Percentiles rank a stretch among this genome's conserved stretches.
These are phyloP conservation scores for Lactarius sanguifluus DNA, from an alignment of 768 basidiomycete genomes.

Conservation along the genomic window DNA sequence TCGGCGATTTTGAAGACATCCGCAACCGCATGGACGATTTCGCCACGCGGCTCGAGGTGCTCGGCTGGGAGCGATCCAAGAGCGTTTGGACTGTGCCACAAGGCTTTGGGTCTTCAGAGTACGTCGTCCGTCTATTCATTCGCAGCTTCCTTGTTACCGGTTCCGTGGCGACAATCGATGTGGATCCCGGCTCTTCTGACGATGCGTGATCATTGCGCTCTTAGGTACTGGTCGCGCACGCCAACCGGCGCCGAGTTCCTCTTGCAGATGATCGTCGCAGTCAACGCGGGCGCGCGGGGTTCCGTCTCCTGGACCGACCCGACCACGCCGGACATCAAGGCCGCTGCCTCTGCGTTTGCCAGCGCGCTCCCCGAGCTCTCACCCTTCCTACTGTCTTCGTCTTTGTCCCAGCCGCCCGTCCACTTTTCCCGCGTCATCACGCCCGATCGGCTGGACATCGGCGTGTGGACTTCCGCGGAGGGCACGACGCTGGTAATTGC, in stretches of 20 bases:
- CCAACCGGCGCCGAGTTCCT: slow-evolving; percentile 74
- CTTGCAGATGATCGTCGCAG: slow-evolving; percentile 60
- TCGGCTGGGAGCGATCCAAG: slow-evolving; percentile 68
- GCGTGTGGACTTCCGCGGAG: slow-evolving; percentile 16
- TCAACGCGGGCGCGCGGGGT: slow-evolving; percentile 67
- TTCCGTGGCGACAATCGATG: background rate
- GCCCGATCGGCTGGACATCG: slow-evolving; percentile 15
- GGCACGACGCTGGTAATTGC: slow-evolving; percentile 15
- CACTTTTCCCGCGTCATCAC: slow-evolving; percentile 17
- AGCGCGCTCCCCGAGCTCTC: slow-evolving; percentile 31
- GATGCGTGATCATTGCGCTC: slow-evolving; percentile 2
- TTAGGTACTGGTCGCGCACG: slow-evolving; percentile 56
- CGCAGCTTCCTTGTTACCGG: background rate
- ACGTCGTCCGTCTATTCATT: slow-evolving; percentile 11
- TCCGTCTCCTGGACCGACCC: slow-evolving; percentile 46
- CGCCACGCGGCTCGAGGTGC: slow-evolving; percentile 52
- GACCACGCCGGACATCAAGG: slow-evolving; percentile 41
- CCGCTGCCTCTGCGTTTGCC: slow-evolving; percentile 39
- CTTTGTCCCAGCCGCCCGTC: slow-evolving; percentile 10
- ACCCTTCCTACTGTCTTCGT: slow-evolving; percentile 16
- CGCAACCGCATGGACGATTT: slow-evolving; percentile 67
- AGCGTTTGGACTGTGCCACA: slow-evolving; percentile 81
- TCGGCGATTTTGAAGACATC: slow-evolving; percentile 67
- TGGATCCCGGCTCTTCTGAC: background rate
- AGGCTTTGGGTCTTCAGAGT: slow-evolving; percentile 59